A percentile compares a stretch with the other conserved stretches of the same genome.
Evolutionary conservation across 2,329 filamentous ascomycete species (phyloP).

Genomic region (Sporothrix euskadiensis): DNA sequence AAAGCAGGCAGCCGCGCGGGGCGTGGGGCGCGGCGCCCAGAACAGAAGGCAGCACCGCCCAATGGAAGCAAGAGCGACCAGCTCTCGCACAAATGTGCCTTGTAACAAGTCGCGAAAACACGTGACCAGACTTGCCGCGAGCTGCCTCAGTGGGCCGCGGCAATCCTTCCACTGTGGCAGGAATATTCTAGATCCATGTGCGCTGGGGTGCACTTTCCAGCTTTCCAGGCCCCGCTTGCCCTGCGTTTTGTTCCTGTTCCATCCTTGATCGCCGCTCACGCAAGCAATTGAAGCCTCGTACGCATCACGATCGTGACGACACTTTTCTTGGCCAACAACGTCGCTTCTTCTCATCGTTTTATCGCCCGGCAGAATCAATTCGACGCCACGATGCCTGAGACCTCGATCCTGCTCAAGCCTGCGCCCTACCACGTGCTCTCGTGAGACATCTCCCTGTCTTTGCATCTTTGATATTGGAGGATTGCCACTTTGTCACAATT

Average conservation of each 20-base stretch:
- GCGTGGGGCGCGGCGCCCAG: constrained; percentile 2
- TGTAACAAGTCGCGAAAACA: constrained; percentile 31
- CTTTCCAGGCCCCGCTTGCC: constrained; percentile 14
- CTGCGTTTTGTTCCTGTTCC: constrained; percentile 8
- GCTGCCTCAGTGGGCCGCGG: not conserved
- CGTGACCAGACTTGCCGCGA: constrained; percentile 18
- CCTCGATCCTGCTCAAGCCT: constrained; percentile 59
- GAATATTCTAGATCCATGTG: not conserved
- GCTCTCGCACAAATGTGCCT: not conserved
- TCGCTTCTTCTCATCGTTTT: not conserved
- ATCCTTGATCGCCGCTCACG: not conserved
- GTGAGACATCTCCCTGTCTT: constrained; percentile 46
- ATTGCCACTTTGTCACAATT: constrained; percentile 14
- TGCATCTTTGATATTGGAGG: not conserved
- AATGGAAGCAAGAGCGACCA: not conserved
- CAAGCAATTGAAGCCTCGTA: not conserved
- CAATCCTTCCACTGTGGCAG: not conserved
- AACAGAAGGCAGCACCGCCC: constrained; percentile 18
- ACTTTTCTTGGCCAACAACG: not conserved
- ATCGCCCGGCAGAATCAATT: not conserved
- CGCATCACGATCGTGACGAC: constrained; percentile 5
- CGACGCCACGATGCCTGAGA: constrained; percentile 45
- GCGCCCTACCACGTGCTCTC: constrained; percentile 76
- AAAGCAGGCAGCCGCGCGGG: constrained; percentile 24
- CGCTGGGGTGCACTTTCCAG: not conserved